A percentile compares a stretch with the other conserved stretches of the same genome.
phyloP scores from a whole-genome alignment of 345 rosid genomes.

The Gossypium arboreum region DNA sequence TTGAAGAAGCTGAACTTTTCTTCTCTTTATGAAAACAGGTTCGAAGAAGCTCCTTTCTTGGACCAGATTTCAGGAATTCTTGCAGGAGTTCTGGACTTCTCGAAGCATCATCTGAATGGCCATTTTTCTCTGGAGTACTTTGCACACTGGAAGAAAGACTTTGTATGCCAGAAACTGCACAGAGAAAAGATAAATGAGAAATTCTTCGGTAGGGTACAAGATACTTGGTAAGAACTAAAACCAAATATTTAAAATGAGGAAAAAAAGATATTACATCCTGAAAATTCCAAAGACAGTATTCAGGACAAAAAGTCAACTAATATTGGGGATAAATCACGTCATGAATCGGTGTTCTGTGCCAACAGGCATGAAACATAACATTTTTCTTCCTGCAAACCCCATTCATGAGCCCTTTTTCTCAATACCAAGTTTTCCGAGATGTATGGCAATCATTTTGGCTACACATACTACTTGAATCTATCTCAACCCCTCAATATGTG shows the following conservation, averaged over 20 bases:
- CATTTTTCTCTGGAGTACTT: conserved; percentile 53
- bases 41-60: conserved; percentile 46
- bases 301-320: not conserved
- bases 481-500: not conserved
- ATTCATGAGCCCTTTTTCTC: not conserved
- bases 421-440: not conserved
- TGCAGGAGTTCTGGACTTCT: conserved; percentile 57
- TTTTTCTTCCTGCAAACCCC: not conserved
- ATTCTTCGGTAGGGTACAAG: not conserved
- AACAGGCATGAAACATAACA: not conserved
- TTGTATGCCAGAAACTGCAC: conserved; percentile 46
- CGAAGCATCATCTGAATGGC: conserved; percentile 54
- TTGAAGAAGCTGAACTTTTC: conserved; percentile 49
- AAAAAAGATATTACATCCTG: not conserved
- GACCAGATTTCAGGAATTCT: conserved; percentile 53
- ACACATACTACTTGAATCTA: not conserved
- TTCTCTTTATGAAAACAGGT: conserved; percentile 45
- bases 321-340: not conserved
- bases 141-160: conserved; percentile 63
- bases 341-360: not conserved
- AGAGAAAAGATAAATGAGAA: not conserved
- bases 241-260: not conserved
- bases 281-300: not conserved
- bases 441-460: not conserved
- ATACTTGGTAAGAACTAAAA: not conserved